phyloP scores from a whole-genome alignment of 495 filamentous ascomycete species.

The Chaetomium fimeti region DNA sequence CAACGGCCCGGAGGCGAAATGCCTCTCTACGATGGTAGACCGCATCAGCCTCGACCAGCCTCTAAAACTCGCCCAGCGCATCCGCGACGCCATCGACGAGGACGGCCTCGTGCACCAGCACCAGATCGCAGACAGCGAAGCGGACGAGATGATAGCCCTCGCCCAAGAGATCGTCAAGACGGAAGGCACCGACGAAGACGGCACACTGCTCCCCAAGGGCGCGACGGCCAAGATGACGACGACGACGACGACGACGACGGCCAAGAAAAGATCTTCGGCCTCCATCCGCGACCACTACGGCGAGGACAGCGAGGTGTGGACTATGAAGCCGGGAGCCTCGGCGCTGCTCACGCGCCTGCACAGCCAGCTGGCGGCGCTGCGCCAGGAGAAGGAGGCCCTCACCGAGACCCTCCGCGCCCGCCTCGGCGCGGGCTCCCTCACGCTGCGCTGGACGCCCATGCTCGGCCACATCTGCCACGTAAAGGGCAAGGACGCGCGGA shows the following conservation, averaged over 20 bases:
- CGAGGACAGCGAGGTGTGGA: slow-evolving; percentile 68
- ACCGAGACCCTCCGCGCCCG: slow-evolving; percentile 55
- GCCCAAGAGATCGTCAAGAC: slow-evolving; percentile 64
- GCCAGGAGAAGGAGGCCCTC: slow-evolving; percentile 57
- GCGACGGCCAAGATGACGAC: slow-evolving; percentile 33
- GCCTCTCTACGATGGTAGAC: slow-evolving; percentile 54
- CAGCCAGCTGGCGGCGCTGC: slow-evolving; percentile 56
- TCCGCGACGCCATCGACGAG: slow-evolving; percentile 83
- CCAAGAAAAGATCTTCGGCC: slow-evolving; percentile 34
- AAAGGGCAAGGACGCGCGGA: slow-evolving; percentile 70
- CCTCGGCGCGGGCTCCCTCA: slow-evolving; percentile 58
- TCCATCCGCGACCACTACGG: slow-evolving; percentile 52
- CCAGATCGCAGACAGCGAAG: slow-evolving; percentile 67
- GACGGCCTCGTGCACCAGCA: slow-evolving; percentile 82
- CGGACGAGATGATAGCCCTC: slow-evolving; percentile 62
- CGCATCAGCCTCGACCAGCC: slow-evolving; percentile 71
- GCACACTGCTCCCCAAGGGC: slow-evolving; percentile 43
- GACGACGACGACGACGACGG: too few species aligned
- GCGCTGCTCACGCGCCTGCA: slow-evolving; percentile 64
- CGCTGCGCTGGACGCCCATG: slow-evolving; percentile 77
- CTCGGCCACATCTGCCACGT: slow-evolving; percentile 89
- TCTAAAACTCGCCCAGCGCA: slow-evolving; percentile 62
- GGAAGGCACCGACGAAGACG: slow-evolving; percentile 53
- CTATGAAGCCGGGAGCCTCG: slow-evolving; percentile 80
- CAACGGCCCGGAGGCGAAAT: slow-evolving; percentile 26